phyloP scores from a whole-genome alignment of 495 filamentous ascomycete species.

The Astrothelium macrocarpum region DNA sequence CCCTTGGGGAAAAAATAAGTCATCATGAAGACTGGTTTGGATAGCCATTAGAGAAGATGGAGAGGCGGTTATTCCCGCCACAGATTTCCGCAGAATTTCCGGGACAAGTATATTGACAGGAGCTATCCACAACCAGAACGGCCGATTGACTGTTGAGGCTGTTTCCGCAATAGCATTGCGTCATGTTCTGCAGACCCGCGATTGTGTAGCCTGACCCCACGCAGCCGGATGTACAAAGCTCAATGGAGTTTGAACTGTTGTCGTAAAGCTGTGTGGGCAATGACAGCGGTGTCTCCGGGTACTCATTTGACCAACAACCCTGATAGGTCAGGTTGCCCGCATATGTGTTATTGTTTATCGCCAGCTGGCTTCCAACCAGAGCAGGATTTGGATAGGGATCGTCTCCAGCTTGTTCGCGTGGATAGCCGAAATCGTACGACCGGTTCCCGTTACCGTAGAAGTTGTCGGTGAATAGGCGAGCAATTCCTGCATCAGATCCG shows the following conservation, averaged over 20 bases:
- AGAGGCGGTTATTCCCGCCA: slow-evolving; percentile 14
- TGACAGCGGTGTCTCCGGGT: neutral
- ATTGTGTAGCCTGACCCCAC: slow-evolving; percentile 25
- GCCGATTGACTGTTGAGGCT: slow-evolving; percentile 8
- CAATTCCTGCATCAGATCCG: neutral
- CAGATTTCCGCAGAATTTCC: slow-evolving; percentile 17
- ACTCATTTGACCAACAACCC: slow-evolving; percentile 19
- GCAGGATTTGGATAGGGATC: slow-evolving; percentile 6
- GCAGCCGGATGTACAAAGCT: slow-evolving; percentile 23
- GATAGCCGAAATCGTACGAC: slow-evolving; percentile 8
- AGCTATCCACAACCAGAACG: slow-evolving; percentile 11
- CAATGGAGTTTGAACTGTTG: slow-evolving; percentile 11
- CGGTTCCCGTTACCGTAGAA: slow-evolving; percentile 3
- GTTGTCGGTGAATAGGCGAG: slow-evolving; percentile 7
- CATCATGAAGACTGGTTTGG: too few relatives aligned
- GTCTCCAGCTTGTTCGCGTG: slow-evolving; percentile 5
- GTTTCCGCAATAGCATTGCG: slow-evolving; percentile 19
- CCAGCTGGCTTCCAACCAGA: neutral
- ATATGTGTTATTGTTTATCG: slow-evolving; percentile 13
- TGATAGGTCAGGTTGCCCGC: slow-evolving; percentile 18
- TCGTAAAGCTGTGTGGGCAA: slow-evolving; percentile 12
- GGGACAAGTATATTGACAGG: slow-evolving; percentile 14
- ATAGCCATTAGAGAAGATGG: slow-evolving; percentile 1
- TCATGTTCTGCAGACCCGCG: slow-evolving; percentile 20
- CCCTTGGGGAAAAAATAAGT: too few relatives aligned